Evolutionary conservation across 805 yeast genomes (phyloP), one percentile per base, ranked within the genome.

Genomic region (Maudiozyma bulderi): DNA sequence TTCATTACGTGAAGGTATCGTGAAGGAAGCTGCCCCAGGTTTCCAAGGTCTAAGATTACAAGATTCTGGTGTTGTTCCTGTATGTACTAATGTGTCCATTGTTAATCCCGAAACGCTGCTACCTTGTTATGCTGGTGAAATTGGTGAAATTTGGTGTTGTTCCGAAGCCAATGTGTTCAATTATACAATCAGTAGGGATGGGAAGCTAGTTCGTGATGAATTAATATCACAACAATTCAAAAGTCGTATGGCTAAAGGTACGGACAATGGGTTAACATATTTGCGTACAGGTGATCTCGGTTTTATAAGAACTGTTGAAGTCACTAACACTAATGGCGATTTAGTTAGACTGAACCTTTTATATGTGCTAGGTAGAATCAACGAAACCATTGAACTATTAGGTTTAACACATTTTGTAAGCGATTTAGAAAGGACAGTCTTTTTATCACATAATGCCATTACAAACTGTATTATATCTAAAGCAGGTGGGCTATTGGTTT

Each of bases 111-210:
- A 93, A 61, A 91, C 97, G 0, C 66, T 76, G 43, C 70, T 73
- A 47, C 70, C 89, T 10, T 91, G 99, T 61, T 79, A 77, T 50
- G 82, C 82, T 46, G 97, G 98, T 7, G 99, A 93, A 65, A 81
- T 80, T 64, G 99, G 99, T 34, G 99, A 93, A 67, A 88, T 93
- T 39, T 93, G 98, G 98, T 95, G 91, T 2, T 79, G 86, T 54
- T 85, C 95, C 0, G 95, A 88, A 54, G 95, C 91, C 0, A 89
- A 84, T 56, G 83, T 81, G 31, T 64, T 73, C 10, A 77, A 79
- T 6, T 82, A 80, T 61, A 77, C 79, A 39, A 72, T 76, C 46
- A 47, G 42, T 26, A 47, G 47, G 7, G 58, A 57, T 1, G 44
- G 50, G 3, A 71, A 73, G 31, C 72, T 79, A 1, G 74, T 73